Base-by-base conservation (phyloP, 2,329 filamentous ascomycete genomes). In the Bipolaris bicolor region DNA sequence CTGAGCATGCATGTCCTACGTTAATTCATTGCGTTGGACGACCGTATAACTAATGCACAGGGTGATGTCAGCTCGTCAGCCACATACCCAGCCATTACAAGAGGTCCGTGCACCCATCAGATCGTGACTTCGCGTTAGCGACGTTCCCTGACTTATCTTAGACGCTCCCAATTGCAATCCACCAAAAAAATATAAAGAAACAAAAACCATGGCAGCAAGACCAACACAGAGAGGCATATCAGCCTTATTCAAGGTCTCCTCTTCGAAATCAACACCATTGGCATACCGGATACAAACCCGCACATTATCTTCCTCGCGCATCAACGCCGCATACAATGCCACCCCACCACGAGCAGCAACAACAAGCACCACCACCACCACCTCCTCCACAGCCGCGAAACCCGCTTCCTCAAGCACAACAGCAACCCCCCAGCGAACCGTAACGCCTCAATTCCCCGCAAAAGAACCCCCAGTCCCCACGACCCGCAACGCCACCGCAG, bases 401-500 rank as follows among this genome's bases (percentile, higher is more conserved):
- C 55, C 66, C 6, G 37, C 62, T 1, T 51, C 62, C 9, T 40
- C 56, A 15, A 55, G 3, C 9, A 48, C 46, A 18, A 55, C 60
- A n/a, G 40, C 68, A 33, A 50, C 60, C 29, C 22, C 70, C 20
- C 63, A 63, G 49, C 67, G 73, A 18, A 75, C 73, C 22, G 66
- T 73, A 13, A 39, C 33, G 16, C 67, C 74, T 31, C 53, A 61
- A 24, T 68, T 69, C 57, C 61, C 67, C 48, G 66, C 71, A 50
- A 67, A 66, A 66, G 72, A 75, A 46, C 67, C 75, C 7, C 73
- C 73, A 7, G 64, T 73, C 3, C 70, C 74, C 18, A 76, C 76
- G 9, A 46, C 62, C 6, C 71, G 71, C 62, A 71, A 59, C 46
- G 56, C 69, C 52, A 59, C 71, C 20, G 63, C 69, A 53, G 69